Evolutionary conservation across 768 basidiomycete genomes (phyloP).

Genomic region (Mycena maculata): DNA sequence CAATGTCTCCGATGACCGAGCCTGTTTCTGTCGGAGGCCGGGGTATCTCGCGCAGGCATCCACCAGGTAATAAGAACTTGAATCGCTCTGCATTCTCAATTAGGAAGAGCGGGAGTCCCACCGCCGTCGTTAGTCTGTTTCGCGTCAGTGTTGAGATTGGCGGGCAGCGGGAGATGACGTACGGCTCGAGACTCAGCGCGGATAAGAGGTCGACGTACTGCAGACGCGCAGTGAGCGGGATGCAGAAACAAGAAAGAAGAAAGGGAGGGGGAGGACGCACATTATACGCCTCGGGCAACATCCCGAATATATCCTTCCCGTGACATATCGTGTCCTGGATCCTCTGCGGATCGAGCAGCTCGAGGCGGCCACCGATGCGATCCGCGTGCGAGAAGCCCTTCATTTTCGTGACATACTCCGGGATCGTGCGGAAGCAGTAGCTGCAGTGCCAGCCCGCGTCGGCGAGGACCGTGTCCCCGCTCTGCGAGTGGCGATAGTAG

Average conservation of each 20-base stretch:
- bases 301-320: conserved; percentile 72
- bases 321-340: conserved; percentile 70
- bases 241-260: background rate
- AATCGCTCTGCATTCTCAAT: conserved; percentile 62
- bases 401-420: conserved; percentile 72
- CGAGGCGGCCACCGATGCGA: conserved; percentile 61
- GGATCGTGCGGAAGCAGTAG: conserved; percentile 71
- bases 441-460: conserved; percentile 80
- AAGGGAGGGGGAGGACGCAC: conserved; percentile 54
- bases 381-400: conserved; percentile 71
- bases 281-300: conserved; percentile 72
- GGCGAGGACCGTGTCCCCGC: conserved; percentile 60
- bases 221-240: background rate
- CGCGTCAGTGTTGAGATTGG: background rate
- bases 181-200: conserved; percentile 66
- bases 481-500: conserved; percentile 63
- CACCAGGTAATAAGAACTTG: conserved; percentile 66
- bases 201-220: conserved; percentile 65
- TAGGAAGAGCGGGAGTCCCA: conserved; percentile 64
- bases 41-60: conserved; percentile 54
- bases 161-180: conserved; percentile 32
- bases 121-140: conserved; percentile 55
- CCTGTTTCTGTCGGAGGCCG: background rate
- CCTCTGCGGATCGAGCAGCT: conserved; percentile 59
- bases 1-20: background rate